Base-by-base conservation (phyloP, 2,329 filamentous ascomycete species). In the Clarireedia monteithiana region DNA sequence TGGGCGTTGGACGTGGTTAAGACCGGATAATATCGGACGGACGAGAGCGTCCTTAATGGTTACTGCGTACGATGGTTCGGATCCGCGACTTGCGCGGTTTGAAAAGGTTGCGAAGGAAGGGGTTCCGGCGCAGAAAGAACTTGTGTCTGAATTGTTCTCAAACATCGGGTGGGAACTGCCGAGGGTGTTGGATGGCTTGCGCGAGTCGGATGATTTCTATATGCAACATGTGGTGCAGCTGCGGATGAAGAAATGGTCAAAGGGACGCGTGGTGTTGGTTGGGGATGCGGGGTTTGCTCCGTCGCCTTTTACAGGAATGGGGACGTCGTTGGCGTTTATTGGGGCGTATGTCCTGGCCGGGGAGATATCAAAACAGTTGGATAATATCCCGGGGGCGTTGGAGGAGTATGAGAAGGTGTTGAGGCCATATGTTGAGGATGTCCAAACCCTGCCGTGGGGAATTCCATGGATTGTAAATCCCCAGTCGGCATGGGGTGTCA, bases 241-340 rank as follows among this genome's bases (percentile, higher is more conserved):
- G 36, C 71, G 70, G 39, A 46, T 72, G 47, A 62, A 69, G 1
- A 58, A 70, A 74, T 2, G 75, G 69, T 67, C 55, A 34, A 67
- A 61, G 20, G 72, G 80, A 3, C 59, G 63, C 4, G 59, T 62
- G 17, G 70, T 82, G 4, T 66, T 83, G 2, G 67, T 82, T 2
- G 80, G 80, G 4, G 80, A 83, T 64, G 78, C 79, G 2, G 79
- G 68, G 1, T 75, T 72, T 57, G 69, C 69, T 6, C 39, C 39
- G 17, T 42, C 39, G 6, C 15, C 39, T 1, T 66, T 70, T 12
- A 74, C 72, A 2, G 75, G 75, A 0, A 68, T 68, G 53, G 74
- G 74, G 6, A 75, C 72, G 2, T 70, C 68, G 6, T 61, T 68
- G 3, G 71, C 72, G 0, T 62, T 77, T 12, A 62, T 71, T 4